Conservation (phyloP, 2,329 filamentous ascomycete species). For the Aspergillus glaucus region DNA sequence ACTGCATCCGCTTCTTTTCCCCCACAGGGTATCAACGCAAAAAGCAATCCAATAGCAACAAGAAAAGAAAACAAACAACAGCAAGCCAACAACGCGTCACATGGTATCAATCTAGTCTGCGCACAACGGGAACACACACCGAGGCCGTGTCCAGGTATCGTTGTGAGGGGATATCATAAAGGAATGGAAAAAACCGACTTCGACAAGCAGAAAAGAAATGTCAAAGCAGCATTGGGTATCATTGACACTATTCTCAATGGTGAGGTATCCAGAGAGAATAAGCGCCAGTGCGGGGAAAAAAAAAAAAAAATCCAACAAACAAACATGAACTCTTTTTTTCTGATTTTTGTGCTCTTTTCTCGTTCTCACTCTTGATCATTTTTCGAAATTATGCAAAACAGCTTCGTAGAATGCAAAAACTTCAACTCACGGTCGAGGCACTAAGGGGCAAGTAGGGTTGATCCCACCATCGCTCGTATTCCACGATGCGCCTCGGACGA, state of each 20-base stretch:
- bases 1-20: conserved; percentile 10
- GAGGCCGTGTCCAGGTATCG: conserved; percentile 16
- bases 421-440: conserved; percentile 18
- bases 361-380: conserved; percentile 4
- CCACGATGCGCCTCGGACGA: conserved; percentile 26
- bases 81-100: conserved; percentile 18
- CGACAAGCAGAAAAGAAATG: conserved; percentile 18
- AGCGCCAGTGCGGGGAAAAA: conserved; percentile 21
- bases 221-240: conserved; percentile 25
- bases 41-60: conserved; percentile 15
- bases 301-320: conserved; percentile 9
- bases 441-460: conserved; percentile 21
- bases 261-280: conserved; percentile 3
- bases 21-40: conserved; percentile 31
- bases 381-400: neutral
- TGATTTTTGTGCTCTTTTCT: conserved; percentile 7
- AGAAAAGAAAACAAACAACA: conserved; percentile 24
- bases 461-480: conserved; percentile 40
- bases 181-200: conserved; percentile 22
- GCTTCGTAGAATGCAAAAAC: conserved; percentile 5
- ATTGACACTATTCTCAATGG: conserved; percentile 19
- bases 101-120: conserved; percentile 34
- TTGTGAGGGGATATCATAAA: conserved; percentile 30
- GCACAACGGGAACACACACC: conserved; percentile 21
- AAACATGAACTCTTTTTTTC: conserved; percentile 6